Percentiles rank a stretch among this genome's conserved stretches.
Conservation (phyloP, 345 rosid species). For the Populus alba region DNA sequence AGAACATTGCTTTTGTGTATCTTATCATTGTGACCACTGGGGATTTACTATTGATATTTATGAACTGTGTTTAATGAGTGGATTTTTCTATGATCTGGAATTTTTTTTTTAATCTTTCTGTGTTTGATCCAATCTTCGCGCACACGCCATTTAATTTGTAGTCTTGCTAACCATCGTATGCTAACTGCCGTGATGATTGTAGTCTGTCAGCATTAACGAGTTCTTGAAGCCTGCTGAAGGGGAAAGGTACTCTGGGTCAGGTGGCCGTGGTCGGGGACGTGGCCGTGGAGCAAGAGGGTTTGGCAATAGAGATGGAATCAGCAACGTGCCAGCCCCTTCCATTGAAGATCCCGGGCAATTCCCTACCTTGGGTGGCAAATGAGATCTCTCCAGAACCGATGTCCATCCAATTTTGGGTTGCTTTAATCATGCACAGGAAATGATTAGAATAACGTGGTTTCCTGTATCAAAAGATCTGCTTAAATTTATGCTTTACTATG, state of each 20-base stretch:
- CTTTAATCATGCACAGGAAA: conserved; percentile 23
- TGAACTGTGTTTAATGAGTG: no score
- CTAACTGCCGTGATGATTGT: not conserved
- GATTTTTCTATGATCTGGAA: not conserved
- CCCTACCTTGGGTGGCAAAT: conserved; percentile 68
- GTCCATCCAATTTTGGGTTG: conserved; percentile 29
- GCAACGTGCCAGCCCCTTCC: conserved; percentile 44
- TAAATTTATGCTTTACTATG: conserved; percentile 30
- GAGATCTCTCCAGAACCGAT: conserved; percentile 23
- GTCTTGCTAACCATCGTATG: not conserved
- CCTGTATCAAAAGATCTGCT: conserved; percentile 21
- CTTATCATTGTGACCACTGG: not conserved
- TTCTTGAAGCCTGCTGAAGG: conserved; percentile 73
- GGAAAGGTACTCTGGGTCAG: conserved; percentile 33
- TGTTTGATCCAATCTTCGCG: not conserved
- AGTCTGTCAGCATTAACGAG: conserved; percentile 67
- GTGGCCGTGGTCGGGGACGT: conserved; percentile 52
- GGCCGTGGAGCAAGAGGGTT: conserved; percentile 45
- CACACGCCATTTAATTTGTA: not conserved
- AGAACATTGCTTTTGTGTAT: not conserved
- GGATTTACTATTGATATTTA: not conserved
- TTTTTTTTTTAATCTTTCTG: no score
- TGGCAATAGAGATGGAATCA: conserved; percentile 19
- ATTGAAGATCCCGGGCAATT: conserved; percentile 66
- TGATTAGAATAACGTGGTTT: conserved; percentile 40